A percentile compares a stretch with the other conserved stretches of the same genome.
Evolutionary conservation across 352 stramenopile species (phyloP).

Genomic region (Globisporangium radiosum): DNA sequence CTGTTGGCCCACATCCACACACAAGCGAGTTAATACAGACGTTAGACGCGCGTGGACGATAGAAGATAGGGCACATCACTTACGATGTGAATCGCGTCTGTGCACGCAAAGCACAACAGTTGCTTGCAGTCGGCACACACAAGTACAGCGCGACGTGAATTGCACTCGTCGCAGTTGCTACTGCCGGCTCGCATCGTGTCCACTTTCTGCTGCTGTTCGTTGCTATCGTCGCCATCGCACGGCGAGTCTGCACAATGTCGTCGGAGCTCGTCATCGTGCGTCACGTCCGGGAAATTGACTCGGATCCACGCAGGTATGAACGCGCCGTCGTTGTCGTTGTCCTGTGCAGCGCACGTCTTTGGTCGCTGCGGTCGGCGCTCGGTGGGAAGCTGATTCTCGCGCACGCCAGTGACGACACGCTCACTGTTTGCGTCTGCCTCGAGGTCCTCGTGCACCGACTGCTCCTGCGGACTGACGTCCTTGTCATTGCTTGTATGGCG

Average conservation of each 20-base stretch:
- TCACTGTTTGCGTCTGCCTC: too few relatives aligned
- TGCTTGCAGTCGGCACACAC: slow-evolving; percentile 40
- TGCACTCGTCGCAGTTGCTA: slow-evolving; percentile 44
- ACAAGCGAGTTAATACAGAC: too few relatives aligned
- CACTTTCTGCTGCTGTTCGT: background rate
- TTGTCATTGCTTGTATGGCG: background rate
- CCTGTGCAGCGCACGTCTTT: background rate
- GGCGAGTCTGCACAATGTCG: background rate
- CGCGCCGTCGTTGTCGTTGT: background rate
- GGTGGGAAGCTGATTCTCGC: too few relatives aligned
- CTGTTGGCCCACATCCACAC: slow-evolving; percentile 13
- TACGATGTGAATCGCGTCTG: slow-evolving; percentile 77
- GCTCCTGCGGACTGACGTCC: background rate
- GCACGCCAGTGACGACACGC: too few relatives aligned
- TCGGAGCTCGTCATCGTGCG: slow-evolving; percentile 17
- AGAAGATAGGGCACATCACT: slow-evolving; percentile 2
- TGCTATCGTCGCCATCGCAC: background rate
- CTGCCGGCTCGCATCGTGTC: too few relatives aligned
- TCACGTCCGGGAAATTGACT: slow-evolving; percentile 24
- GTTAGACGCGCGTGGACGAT: background rate
- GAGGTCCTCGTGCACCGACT: background rate
- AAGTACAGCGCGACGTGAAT: slow-evolving; percentile 16
- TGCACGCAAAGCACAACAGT: slow-evolving; percentile 50
- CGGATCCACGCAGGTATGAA: slow-evolving; percentile 31
- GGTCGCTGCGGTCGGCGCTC: too few relatives aligned